phyloP scores from a whole-genome alignment of 176 grass and related monocot species.

The Aegilops speltoides region DNA sequence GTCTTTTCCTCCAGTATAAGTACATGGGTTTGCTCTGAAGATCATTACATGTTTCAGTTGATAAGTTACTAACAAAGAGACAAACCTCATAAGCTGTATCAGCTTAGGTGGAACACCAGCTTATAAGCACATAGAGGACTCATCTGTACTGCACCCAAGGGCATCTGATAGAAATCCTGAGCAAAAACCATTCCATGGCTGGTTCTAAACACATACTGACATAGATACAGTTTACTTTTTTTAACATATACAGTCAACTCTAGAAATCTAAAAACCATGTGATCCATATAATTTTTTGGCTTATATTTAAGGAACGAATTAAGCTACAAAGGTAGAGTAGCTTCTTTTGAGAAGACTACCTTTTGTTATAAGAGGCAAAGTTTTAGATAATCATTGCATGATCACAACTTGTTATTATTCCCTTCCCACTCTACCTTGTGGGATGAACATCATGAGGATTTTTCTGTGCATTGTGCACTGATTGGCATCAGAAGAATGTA shows the following conservation, averaged over 20 bases:
- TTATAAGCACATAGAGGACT: neutral
- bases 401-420: constrained; percentile 35
- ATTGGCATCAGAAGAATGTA: constrained; percentile 32
- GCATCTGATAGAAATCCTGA: no score
- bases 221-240: neutral
- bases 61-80: neutral
- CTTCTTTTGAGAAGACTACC: neutral
- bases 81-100: neutral
- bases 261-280: neutral
- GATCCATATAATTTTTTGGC: neutral
- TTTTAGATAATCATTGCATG: neutral
- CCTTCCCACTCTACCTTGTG: constrained; percentile 18
- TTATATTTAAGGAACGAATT: neutral
- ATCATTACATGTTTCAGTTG: neutral
- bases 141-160: neutral
- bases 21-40: neutral
- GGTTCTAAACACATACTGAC: neutral
- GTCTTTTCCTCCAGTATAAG: neutral
- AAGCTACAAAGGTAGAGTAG: neutral
- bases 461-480: constrained; percentile 6
- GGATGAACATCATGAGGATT: constrained; percentile 40
- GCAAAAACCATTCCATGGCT: neutral
- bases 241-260: neutral
- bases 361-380: neutral
- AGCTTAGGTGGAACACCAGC: neutral